These are phyloP conservation scores for Fusarium nodosum DNA, from an alignment of 2,329 filamentous ascomycete genomes.

Conservation along the genomic window DNA sequence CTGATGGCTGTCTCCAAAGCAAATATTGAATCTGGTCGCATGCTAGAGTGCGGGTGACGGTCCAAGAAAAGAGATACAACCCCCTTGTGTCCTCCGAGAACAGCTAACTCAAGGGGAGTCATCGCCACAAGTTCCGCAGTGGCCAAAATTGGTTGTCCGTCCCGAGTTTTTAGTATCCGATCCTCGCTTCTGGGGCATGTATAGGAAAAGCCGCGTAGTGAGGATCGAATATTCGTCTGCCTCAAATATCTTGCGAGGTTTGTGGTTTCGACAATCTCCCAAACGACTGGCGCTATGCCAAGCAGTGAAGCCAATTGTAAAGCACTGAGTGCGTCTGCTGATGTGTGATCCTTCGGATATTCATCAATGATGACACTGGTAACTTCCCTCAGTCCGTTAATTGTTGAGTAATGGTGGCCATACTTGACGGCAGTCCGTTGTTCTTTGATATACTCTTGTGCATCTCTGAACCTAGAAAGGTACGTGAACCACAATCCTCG, in stretches of 20 bases:
- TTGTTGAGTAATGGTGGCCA: background rate
- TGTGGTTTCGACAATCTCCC: background rate
- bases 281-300: slow-evolving; percentile 1
- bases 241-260: background rate
- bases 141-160: background rate
- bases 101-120: slow-evolving; percentile 19
- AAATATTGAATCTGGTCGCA: background rate
- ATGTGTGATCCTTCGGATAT: background rate
- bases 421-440: background rate
- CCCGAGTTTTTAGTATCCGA: background rate
- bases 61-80: slow-evolving; percentile 3
- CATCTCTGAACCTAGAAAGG: background rate
- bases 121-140: slow-evolving; percentile 5
- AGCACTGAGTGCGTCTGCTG: background rate
- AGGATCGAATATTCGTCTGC: background rate
- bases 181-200: background rate
- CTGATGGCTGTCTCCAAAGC: slow-evolving; percentile 7
- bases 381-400: background rate
- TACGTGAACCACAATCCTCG: slow-evolving; percentile 23
- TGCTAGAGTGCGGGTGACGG: background rate
- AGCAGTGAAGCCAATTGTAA: slow-evolving; percentile 18
- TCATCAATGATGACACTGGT: background rate
- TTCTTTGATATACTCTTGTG: background rate
- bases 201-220: background rate
- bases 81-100: background rate